phyloP scores from a whole-genome alignment of 495 filamentous ascomycete species.

The Cairneyella variabilis region DNA sequence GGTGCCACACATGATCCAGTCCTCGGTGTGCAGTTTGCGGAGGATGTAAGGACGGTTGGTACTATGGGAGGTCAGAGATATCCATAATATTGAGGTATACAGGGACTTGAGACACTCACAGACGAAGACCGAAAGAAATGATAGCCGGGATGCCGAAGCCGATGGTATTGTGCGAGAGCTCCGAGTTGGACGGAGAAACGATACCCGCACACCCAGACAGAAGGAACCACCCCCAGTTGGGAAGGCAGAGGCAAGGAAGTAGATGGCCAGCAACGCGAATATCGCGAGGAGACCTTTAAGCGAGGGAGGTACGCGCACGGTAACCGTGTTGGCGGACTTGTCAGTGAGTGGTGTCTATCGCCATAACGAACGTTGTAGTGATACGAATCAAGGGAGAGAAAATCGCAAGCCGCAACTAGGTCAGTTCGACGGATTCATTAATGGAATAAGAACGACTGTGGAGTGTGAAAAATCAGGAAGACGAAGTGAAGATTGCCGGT shows the following conservation, averaged over 20 bases:
- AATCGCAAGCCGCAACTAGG: no score
- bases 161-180: slow-evolving; percentile 11
- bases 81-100: neutral
- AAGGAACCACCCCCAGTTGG: neutral
- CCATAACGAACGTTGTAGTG: no score
- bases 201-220: neutral
- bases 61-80: neutral
- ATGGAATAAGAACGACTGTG: no score
- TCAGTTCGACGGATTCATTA: no score
- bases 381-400: no score
- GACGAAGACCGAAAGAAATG: neutral
- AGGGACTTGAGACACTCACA: slow-evolving; percentile 2
- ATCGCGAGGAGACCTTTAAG: no score
- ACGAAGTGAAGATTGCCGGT: no score
- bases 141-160: slow-evolving; percentile 3
- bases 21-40: slow-evolving; percentile 44
- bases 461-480: no score
- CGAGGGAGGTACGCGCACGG: no score
- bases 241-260: neutral
- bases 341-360: no score
- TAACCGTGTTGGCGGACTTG: no score
- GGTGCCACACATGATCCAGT: slow-evolving; percentile 51
- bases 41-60: slow-evolving; percentile 26
- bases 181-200: slow-evolving; percentile 3
- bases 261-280: no score